Evolutionary conservation across 83 land plant genomes (phyloP), one percentile per base, ranked within the genome.

Genomic region (Picea abies): DNA sequence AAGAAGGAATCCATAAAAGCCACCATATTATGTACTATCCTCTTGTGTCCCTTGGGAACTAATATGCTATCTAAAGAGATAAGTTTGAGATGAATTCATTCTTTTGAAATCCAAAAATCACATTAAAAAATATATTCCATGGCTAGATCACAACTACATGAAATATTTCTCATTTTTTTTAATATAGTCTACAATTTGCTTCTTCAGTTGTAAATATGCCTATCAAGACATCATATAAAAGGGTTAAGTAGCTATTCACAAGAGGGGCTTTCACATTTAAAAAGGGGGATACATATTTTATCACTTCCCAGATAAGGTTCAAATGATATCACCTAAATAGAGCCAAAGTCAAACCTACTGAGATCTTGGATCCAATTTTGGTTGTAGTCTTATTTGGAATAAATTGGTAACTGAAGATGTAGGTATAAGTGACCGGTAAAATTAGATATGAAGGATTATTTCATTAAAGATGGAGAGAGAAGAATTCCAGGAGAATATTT

Each of bases 281-380:
- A 82, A 96, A 96, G 90, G 99, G 99, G 41, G 96, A 97, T 84
- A 96, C 94, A 52, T 96, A 94, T 80, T 83, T 90, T 65, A 88
- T 90, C 49, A 90, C 92, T 39, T 88, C 92, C 60, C 93, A 95
- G 86, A 97, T 97, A n/a, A 88, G 99, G 82, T 89, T 97, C 35
- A 97, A 94, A 73, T 84, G 93, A 49, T 98, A 97, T 78, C 96
- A 97, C 81, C 86, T 87, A n/a, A 97, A 97, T 84, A 83, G 93
- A 44, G 99, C 98, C 23, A 96, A 93, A 81, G 96, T 97, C 87
- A 98, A 97, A 84, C 99, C 99, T 80, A 98, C 96, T 29, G 88
- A 93, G 77, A 98, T 98, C 17, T 81, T 97, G 52, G 98, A 97
- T 86, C 99, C 99, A 63, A 94, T 63, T 37, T 83, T 97, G 26